These are phyloP conservation scores for Nicotiana otophora DNA, from an alignment of 257 asterid genomes.

Conservation along the genomic window DNA sequence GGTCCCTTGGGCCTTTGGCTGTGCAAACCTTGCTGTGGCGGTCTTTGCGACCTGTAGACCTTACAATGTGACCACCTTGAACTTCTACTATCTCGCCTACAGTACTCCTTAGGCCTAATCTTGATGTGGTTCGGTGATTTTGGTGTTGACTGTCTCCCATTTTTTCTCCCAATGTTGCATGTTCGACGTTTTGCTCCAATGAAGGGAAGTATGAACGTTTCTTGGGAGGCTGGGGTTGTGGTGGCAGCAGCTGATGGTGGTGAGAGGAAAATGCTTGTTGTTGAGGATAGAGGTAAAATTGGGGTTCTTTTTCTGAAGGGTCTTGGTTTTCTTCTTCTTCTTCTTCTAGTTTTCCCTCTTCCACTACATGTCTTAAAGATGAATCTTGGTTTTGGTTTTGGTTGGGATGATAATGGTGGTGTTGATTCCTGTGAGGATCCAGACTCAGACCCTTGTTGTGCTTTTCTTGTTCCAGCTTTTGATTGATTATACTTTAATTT, in stretches of 20 bases:
- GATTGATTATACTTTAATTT: slow-evolving; percentile 15
- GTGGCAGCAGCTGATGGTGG: slow-evolving; percentile 28
- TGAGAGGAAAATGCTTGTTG: slow-evolving; percentile 21
- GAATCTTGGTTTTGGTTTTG: slow-evolving; percentile 20
- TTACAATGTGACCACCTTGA: slow-evolving; percentile 95
- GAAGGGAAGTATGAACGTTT: slow-evolving; percentile 45
- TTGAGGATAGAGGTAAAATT: slow-evolving; percentile 19
- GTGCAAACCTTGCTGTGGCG: slow-evolving; percentile 99
- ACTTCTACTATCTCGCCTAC: slow-evolving; percentile 88
- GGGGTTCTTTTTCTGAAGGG: slow-evolving; percentile 4
- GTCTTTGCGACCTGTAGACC: slow-evolving; percentile 95
- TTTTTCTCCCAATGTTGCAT: slow-evolving; percentile 57
- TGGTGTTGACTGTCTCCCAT: slow-evolving; percentile 48
- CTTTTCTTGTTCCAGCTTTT: slow-evolving; percentile 66
- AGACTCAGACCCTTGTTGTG: slow-evolving; percentile 60
- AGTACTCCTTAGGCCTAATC: slow-evolving; percentile 36
- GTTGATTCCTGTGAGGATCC: slow-evolving; percentile 78
- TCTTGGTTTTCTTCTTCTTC: slow-evolving; percentile 20
- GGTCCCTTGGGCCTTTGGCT: slow-evolving; percentile 95
- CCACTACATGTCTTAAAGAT: slow-evolving; percentile 28
- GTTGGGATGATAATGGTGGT: slow-evolving; percentile 25
- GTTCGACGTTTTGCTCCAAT: slow-evolving; percentile 42
- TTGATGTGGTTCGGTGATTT: slow-evolving; percentile 30
- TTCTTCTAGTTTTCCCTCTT: slow-evolving; percentile 19
- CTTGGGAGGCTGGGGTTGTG: slow-evolving; percentile 31